Conservation (phyloP, 2,329 filamentous ascomycete species). For the Trichoderma lentiforme region DNA sequence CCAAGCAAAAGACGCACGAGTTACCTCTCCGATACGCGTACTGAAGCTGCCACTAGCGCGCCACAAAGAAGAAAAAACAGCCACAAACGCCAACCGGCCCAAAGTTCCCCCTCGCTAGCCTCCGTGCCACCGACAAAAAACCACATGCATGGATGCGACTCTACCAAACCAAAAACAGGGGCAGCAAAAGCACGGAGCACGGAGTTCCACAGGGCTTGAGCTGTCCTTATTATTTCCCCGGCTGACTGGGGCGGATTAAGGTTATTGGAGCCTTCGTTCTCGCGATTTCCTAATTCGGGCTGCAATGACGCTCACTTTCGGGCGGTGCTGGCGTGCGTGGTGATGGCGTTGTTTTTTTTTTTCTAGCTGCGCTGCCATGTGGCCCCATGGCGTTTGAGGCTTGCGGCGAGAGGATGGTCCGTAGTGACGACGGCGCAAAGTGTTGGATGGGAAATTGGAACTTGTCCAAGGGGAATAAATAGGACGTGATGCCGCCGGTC, state of each 20-base stretch:
- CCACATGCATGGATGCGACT: neutral
- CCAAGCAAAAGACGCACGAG: neutral
- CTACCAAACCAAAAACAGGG: neutral
- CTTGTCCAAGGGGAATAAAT: slow-evolving; percentile 1
- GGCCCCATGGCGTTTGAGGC: neutral
- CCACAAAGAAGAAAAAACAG: neutral
- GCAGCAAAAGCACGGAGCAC: neutral
- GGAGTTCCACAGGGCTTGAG: neutral
- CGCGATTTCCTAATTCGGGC: neutral
- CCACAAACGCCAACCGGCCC: slow-evolving; percentile 1
- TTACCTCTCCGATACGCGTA: neutral
- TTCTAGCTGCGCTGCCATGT: neutral
- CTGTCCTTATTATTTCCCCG: neutral
- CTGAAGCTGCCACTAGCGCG: neutral
- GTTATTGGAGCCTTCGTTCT: neutral
- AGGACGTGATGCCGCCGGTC: neutral
- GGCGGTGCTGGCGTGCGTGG: neutral
- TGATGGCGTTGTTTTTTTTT: neutral
- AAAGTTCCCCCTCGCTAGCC: neutral
- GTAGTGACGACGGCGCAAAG: neutral
- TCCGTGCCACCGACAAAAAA: neutral
- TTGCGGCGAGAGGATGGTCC: neutral
- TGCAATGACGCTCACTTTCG: neutral
- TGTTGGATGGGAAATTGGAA: neutral
- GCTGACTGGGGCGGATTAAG: neutral